phyloP scores from a whole-genome alignment of 768 basidiomycete species.

The Phanerochaete carnosa region DNA sequence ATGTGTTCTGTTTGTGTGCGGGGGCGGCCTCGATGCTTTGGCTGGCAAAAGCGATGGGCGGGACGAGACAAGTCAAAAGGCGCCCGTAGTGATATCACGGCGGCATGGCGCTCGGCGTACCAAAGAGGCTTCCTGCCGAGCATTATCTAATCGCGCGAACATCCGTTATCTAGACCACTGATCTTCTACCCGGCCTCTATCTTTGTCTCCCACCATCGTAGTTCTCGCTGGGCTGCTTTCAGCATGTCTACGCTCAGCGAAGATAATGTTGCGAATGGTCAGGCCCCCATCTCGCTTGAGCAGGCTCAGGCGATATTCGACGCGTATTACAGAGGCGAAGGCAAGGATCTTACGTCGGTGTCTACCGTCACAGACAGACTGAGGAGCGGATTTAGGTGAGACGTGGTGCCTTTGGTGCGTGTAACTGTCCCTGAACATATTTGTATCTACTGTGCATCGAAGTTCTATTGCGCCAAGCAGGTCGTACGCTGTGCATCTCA shows the following conservation, averaged over 20 bases:
- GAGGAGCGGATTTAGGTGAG: background rate
- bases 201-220: background rate
- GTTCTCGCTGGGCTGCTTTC: no score
- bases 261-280: no score
- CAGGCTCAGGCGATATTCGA: background rate
- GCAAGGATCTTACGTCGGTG: background rate
- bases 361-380: background rate
- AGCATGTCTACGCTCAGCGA: background rate
- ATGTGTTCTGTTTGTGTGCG: no score
- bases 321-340: background rate
- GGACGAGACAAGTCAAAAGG: no score
- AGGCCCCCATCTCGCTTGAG: no score
- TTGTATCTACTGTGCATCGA: background rate
- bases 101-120: no score
- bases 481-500: conserved; percentile 23
- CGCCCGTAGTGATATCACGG: no score
- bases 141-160: background rate
- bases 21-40: no score
- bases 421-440: background rate
- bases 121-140: background rate
- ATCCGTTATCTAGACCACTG: background rate
- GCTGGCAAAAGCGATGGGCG: no score
- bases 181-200: background rate
- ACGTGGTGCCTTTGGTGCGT: background rate
- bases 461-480: conserved; percentile 22